Base-by-base conservation (phyloP, 345 rosid genomes). In the Melastoma malabathricum region DNA sequence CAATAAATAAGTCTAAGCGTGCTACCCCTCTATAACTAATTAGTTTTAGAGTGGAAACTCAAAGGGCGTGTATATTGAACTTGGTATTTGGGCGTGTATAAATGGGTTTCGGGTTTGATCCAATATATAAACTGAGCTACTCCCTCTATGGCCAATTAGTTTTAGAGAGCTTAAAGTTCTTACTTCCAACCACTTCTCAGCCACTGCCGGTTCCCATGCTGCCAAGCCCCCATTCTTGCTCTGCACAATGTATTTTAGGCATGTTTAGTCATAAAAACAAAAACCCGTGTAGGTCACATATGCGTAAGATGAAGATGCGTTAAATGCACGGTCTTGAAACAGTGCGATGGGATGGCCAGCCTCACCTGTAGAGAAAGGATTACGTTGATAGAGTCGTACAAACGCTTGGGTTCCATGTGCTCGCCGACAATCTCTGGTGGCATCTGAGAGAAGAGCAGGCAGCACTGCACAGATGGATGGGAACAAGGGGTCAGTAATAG, bases 131-230 rank as follows among this genome's bases (percentile, higher is more conserved):
- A n/a, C n/a, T n/a, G n/a, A n/a, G n/a, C n/a, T n/a, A n/a, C n/a
- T n/a, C n/a, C n/a, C n/a, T n/a, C n/a, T n/a, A n/a, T n/a, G n/a
- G n/a, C n/a, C n/a, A n/a, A n/a, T n/a, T n/a, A n/a, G n/a, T n/a
- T n/a, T n/a, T n/a, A 34, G 9, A 10, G n/a, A 7, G 9, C 41
- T 1, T 6, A 47, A 47, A 47, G 10, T 4, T 20, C 53, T 60
- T 59, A 77, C 86, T 65, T 83, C 82, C 46, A 80, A 48, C 86
- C 82, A 77, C 3, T 57, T 45, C 43, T 52, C 44, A 31, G 78
- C 84, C 38, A 74, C 60, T 53, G 56, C 74, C 9, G 90, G 88
- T 59, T 80, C 84, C 92, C 92, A 80, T 0, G 66, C 75, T 15
- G 86, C 3, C 15, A 71, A 23, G 31, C 93, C 93, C 13, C 88